These are phyloP conservation scores for Perilla frutescens DNA, from an alignment of 257 asterid species.

Conservation along the genomic window DNA sequence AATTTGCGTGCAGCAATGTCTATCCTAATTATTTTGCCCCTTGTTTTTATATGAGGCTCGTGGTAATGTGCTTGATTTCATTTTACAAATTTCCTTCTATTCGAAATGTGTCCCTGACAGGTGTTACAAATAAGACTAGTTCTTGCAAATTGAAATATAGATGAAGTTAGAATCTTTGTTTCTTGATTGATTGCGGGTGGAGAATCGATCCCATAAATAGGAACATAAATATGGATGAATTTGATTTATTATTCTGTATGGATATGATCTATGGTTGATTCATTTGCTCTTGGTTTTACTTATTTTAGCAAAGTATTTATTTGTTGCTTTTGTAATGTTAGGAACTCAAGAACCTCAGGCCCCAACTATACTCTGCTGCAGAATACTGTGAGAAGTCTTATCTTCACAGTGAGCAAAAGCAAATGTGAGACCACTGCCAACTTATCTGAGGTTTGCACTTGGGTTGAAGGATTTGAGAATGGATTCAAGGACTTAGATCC, in stretches of 20 bases:
- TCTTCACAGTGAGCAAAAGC: constrained; percentile 83
- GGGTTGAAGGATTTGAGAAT: constrained; percentile 10
- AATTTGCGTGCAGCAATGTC: constrained; percentile 15
- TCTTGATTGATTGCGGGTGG: constrained; percentile 9
- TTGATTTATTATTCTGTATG: not conserved
- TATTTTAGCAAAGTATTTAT: not conserved
- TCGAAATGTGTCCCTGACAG: not conserved
- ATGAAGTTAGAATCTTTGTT: constrained; percentile 12
- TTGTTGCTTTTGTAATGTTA: constrained; percentile 35
- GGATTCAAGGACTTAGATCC: not conserved
- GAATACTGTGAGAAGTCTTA: constrained; percentile 95
- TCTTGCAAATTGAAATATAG: not conserved
- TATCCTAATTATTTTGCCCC: not conserved
- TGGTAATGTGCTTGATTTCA: constrained; percentile 9
- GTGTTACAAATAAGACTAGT: not conserved
- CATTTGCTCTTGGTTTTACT: not conserved
- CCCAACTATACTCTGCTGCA: constrained; percentile 96
- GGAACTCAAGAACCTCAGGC: constrained; percentile 96
- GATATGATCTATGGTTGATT: not conserved
- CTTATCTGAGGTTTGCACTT: constrained; percentile 18
- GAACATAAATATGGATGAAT: not conserved
- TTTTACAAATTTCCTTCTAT: not conserved
- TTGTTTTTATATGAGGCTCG: not conserved
- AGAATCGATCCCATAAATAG: not conserved
- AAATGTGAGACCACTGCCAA: constrained; percentile 62